These are phyloP conservation scores for Penicillium sp. DNA, from an alignment of 2,329 filamentous ascomycete genomes.

Conservation along the genomic window DNA sequence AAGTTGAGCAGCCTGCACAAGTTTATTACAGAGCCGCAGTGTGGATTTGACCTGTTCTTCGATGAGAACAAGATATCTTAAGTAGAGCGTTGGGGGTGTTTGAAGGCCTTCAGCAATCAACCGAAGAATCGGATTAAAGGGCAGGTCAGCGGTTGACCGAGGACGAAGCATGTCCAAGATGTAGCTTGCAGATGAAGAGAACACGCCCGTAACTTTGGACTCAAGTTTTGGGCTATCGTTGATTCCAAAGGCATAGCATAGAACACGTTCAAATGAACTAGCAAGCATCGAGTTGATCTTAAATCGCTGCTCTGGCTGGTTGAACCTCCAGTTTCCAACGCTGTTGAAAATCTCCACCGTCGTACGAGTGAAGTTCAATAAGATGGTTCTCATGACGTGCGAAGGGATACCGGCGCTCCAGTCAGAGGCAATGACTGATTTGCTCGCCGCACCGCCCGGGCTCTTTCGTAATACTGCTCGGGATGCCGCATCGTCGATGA, in stretches of 20 bases:
- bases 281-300: slow-evolving; percentile 66
- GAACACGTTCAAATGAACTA: slow-evolving; percentile 65
- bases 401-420: slow-evolving; percentile 72
- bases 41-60: slow-evolving; percentile 62
- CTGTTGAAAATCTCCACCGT: slow-evolving; percentile 82
- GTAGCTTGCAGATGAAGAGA: slow-evolving; percentile 70
- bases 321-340: slow-evolving; percentile 80
- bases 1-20: slow-evolving; percentile 67
- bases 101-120: slow-evolving; percentile 63
- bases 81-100: slow-evolving; percentile 61
- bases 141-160: slow-evolving; percentile 63
- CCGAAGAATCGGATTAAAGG: slow-evolving; percentile 71
- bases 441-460: slow-evolving; percentile 32
- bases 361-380: slow-evolving; percentile 68
- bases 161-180: slow-evolving; percentile 74
- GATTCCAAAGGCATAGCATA: slow-evolving; percentile 70
- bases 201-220: slow-evolving; percentile 56
- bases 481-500: slow-evolving; percentile 70
- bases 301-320: slow-evolving; percentile 62
- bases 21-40: slow-evolving; percentile 62
- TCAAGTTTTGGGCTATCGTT: slow-evolving; percentile 55
- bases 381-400: slow-evolving; percentile 67
- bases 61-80: slow-evolving; percentile 53
- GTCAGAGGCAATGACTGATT: slow-evolving; percentile 35
- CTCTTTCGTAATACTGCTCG: slow-evolving; percentile 47